Conservation (phyloP, 2,329 filamentous ascomycete genomes). For the Exutisphaerella laricina region DNA sequence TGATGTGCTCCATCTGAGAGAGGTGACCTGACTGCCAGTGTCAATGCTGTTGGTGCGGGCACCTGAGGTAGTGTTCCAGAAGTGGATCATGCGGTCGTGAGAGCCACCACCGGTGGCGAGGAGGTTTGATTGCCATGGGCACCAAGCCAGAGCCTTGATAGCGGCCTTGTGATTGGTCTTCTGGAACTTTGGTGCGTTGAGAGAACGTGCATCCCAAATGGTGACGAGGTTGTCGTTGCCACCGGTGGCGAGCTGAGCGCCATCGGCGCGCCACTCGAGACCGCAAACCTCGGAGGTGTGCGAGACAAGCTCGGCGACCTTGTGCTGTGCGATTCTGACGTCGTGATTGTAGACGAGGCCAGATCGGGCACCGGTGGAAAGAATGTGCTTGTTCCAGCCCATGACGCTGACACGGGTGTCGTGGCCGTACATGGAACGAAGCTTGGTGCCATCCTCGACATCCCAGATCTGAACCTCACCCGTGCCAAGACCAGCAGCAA, state of each 20-base stretch:
- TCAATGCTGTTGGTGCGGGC: slow-evolving; percentile 99
- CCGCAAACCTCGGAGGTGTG: slow-evolving; percentile 98
- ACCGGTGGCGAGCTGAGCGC: slow-evolving; percentile 91
- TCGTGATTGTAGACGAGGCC: slow-evolving; percentile 98
- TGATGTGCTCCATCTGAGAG: slow-evolving; percentile 89
- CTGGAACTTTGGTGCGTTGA: slow-evolving; percentile 93
- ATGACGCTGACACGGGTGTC: slow-evolving; percentile 95
- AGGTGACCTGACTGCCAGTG: slow-evolving; percentile 95
- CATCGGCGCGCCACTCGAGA: slow-evolving; percentile 94
- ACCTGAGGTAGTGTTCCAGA: slow-evolving; percentile 99
- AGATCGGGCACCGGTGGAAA: slow-evolving; percentile 90
- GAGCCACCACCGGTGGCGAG: slow-evolving; percentile 94
- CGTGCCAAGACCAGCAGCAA: slow-evolving; percentile 87
- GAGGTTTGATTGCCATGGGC: slow-evolving; percentile 96
- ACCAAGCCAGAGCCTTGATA: slow-evolving; percentile 97
- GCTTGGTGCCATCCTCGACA: slow-evolving; percentile 87
- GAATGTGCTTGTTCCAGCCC: slow-evolving; percentile 98
- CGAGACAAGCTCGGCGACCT: slow-evolving; percentile 91
- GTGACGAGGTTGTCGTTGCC: slow-evolving; percentile 98
- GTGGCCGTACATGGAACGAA: slow-evolving; percentile 97
- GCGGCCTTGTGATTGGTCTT: slow-evolving; percentile 99
- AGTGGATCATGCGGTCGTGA: slow-evolving; percentile 97
- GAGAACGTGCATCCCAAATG: slow-evolving; percentile 95
- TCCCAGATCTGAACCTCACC: slow-evolving; percentile 99
- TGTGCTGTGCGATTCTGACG: slow-evolving; percentile 95